phyloP scores from a whole-genome alignment of 768 basidiomycete genomes.

The Inosperma sp. region DNA sequence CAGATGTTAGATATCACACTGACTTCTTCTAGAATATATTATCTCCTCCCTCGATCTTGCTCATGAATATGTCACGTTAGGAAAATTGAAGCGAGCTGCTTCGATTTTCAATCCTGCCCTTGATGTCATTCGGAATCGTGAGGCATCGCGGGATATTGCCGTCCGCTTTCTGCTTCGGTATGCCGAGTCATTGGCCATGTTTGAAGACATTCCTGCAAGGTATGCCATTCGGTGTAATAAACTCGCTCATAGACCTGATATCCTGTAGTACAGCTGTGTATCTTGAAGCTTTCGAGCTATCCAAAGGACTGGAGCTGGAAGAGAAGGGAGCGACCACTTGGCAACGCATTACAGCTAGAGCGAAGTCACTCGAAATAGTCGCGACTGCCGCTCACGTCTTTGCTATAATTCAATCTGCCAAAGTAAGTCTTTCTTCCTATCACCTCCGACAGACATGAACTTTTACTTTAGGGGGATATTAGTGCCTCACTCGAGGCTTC shows the following conservation, averaged over 20 bases:
- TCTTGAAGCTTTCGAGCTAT: conserved; percentile 52
- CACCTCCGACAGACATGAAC: background rate
- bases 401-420: conserved; percentile 61
- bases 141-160: conserved; percentile 48
- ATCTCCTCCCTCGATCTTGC: conserved; percentile 66
- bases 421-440: conserved; percentile 38
- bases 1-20: too few relatives aligned
- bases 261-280: conserved; percentile 46
- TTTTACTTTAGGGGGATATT: conserved; percentile 51
- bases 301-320: conserved; percentile 36
- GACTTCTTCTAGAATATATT: conserved; percentile 54
- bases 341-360: conserved; percentile 56
- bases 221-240: conserved; percentile 24
- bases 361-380: conserved; percentile 57
- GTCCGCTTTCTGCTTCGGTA: conserved; percentile 58
- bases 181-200: conserved; percentile 58
- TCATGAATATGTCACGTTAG: conserved; percentile 73
- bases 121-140: conserved; percentile 38
- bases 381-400: conserved; percentile 70
- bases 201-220: conserved; percentile 61
- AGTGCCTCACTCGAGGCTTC: conserved; percentile 51
- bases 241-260: background rate
- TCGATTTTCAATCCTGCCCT: conserved; percentile 59
- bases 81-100: conserved; percentile 64
- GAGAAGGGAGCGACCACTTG: conserved; percentile 49